Conservation (phyloP, 2,329 filamentous ascomycete species). For the Botryotinia convoluta region DNA sequence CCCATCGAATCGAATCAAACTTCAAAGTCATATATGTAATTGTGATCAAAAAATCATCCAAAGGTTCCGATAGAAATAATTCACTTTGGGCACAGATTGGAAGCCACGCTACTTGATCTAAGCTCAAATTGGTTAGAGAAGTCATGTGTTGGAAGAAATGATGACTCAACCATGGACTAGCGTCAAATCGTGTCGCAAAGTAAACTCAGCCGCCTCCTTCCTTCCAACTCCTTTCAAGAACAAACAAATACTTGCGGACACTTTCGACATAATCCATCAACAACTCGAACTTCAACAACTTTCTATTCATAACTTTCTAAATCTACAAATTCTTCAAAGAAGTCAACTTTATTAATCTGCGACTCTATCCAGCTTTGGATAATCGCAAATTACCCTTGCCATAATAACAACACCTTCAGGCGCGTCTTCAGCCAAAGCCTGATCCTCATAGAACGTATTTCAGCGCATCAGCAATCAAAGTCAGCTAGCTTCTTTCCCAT, state of each 20-base stretch:
- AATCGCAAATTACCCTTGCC: conserved; percentile 31
- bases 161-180: conserved; percentile 10
- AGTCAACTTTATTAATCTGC: not conserved
- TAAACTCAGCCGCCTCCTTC: conserved; percentile 17
- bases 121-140: not conserved
- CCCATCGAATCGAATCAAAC: not conserved
- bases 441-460: conserved; percentile 29
- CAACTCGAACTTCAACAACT: conserved; percentile 8
- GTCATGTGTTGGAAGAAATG: conserved; percentile 4
- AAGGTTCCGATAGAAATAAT: not conserved
- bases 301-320: not conserved
- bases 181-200: not conserved
- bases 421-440: conserved; percentile 26
- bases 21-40: no score
- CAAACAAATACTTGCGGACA: conserved; percentile 26
- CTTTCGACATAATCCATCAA: conserved; percentile 22
- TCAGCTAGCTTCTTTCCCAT: conserved; percentile 33
- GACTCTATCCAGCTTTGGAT: conserved; percentile 33
- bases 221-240: conserved; percentile 15
- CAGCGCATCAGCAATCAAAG: conserved; percentile 30
- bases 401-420: conserved; percentile 15
- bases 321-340: not conserved
- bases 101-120: not conserved
- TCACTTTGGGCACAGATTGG: not conserved
- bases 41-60: not conserved